Percentiles rank a stretch among this genome's conserved stretches.
Evolutionary conservation across 768 basidiomycete genomes (phyloP).

Genomic region (Panaeolus cyanescens): DNA sequence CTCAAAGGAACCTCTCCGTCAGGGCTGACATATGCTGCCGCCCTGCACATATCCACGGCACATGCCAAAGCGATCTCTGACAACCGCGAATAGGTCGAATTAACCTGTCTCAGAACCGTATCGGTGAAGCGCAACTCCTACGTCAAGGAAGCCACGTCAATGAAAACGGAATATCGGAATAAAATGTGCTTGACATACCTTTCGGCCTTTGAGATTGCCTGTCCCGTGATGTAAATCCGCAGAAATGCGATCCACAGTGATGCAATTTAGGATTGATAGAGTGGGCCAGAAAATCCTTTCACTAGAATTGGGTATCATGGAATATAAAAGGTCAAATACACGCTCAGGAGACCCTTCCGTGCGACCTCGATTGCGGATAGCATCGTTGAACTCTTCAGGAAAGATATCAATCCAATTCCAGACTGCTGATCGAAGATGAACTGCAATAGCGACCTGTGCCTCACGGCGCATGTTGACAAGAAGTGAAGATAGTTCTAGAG

Average conservation of each 20-base stretch:
- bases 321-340: constrained; percentile 79
- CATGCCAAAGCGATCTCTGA: constrained; percentile 72
- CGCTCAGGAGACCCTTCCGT: constrained; percentile 85
- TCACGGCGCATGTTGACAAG: constrained; percentile 82
- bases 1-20: constrained; percentile 65
- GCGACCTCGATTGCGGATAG: constrained; percentile 58
- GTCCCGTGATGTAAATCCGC: constrained; percentile 50
- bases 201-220: constrained; percentile 36
- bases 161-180: neutral
- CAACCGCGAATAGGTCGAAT: constrained; percentile 49
- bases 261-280: constrained; percentile 70
- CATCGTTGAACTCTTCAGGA: constrained; percentile 77
- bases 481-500: constrained; percentile 73
- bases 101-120: constrained; percentile 60
- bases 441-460: constrained; percentile 70
- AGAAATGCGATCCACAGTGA: constrained; percentile 73
- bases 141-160: neutral
- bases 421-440: constrained; percentile 72
- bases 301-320: constrained; percentile 43
- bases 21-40: constrained; percentile 53
- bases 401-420: constrained; percentile 91
- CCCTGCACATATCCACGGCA: constrained; percentile 76
- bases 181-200: constrained; percentile 26
- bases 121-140: constrained; percentile 65
- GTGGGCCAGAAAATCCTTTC: constrained; percentile 77